A percentile compares a stretch with the other conserved stretches of the same genome.
Conservation (phyloP, 225 moss, liverwort and hornwort species). For the Sphagnum tenellum region DNA sequence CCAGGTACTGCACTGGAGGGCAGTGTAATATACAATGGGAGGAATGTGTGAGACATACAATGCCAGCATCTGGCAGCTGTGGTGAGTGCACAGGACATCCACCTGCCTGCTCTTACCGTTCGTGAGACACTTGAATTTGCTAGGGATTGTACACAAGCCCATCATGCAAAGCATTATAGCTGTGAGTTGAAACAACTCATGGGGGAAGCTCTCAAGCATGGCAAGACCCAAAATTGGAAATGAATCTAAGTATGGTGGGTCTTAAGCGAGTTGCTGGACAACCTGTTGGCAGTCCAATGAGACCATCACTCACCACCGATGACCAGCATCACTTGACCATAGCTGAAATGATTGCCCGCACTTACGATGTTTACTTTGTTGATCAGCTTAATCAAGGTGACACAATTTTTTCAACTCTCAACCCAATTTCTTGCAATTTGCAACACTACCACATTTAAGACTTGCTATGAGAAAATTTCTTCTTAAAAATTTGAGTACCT, state of each 20-base stretch:
- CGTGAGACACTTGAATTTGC: conserved; percentile 85
- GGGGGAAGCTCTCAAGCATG: conserved; percentile 69
- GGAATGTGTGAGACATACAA: conserved; percentile 37
- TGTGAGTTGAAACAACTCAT: conserved; percentile 43
- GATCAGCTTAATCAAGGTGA: conserved; percentile 67
- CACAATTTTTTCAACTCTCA: too few species aligned
- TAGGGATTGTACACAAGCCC: conserved; percentile 61
- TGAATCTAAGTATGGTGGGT: conserved; percentile 74
- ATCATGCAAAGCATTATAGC: conserved; percentile 25
- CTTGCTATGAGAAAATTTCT: too few species aligned
- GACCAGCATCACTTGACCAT: conserved; percentile 69
- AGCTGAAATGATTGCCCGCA: conserved; percentile 76
- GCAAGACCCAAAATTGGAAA: conserved; percentile 86
- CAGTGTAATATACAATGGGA: conserved; percentile 69
- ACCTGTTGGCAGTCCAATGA: conserved; percentile 69
- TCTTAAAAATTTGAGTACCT: too few species aligned
- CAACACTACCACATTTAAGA: too few species aligned
- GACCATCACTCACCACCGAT: conserved; percentile 58
- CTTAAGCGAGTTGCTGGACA: conserved; percentile 65
- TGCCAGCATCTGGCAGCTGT: conserved; percentile 60
- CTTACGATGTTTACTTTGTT: conserved; percentile 72
- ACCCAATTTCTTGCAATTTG: too few species aligned
- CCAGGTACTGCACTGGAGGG: conserved; percentile 47
- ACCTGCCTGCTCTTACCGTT: conserved; percentile 56
- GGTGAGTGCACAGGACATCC: conserved; percentile 40